Evolutionary conservation across 169 alveolate genomes (phyloP).

Genomic region (Amoebophrya sp.): DNA sequence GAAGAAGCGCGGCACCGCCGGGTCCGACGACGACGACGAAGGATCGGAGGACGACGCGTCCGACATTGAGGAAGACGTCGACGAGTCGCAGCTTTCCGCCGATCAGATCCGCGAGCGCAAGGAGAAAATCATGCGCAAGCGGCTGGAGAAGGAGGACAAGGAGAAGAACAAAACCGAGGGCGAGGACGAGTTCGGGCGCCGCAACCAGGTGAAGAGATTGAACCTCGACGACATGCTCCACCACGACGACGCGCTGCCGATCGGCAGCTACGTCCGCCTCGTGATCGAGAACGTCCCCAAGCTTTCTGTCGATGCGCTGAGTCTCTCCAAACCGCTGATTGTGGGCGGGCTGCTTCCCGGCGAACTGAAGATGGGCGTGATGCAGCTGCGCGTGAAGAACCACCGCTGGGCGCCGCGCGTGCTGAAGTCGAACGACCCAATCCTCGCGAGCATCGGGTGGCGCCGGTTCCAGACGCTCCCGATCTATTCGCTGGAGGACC

Average conservation of each 20-base stretch:
- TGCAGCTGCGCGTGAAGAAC: conserved; percentile 64
- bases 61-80: conserved; percentile 30
- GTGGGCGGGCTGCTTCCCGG: conserved; percentile 62
- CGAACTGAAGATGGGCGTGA: conserved; percentile 58
- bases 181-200: conserved; percentile 7
- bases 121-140: conserved; percentile 25
- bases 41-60: conserved; percentile 21
- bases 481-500: conserved; percentile 82
- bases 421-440: conserved; percentile 89
- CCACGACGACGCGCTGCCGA: conserved; percentile 5
- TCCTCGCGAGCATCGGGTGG: conserved; percentile 98
- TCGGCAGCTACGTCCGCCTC: conserved; percentile 37
- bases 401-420: conserved; percentile 88
- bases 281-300: conserved; percentile 17
- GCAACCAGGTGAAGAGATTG: conserved; percentile 25
- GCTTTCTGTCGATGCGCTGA: not conserved
- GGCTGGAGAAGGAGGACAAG: conserved; percentile 8
- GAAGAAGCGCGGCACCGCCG: conserved; percentile 26
- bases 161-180: conserved; percentile 3
- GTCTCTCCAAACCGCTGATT: conserved; percentile 29
- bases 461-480: conserved; percentile 96
- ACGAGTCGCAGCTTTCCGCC: conserved; percentile 11
- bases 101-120: conserved; percentile 21
- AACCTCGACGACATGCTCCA: conserved; percentile 19
- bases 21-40: conserved; percentile 37